These are phyloP conservation scores for Ophiostoma quercus DNA, from an alignment of 2,329 filamentous ascomycete genomes.

Conservation along the genomic window DNA sequence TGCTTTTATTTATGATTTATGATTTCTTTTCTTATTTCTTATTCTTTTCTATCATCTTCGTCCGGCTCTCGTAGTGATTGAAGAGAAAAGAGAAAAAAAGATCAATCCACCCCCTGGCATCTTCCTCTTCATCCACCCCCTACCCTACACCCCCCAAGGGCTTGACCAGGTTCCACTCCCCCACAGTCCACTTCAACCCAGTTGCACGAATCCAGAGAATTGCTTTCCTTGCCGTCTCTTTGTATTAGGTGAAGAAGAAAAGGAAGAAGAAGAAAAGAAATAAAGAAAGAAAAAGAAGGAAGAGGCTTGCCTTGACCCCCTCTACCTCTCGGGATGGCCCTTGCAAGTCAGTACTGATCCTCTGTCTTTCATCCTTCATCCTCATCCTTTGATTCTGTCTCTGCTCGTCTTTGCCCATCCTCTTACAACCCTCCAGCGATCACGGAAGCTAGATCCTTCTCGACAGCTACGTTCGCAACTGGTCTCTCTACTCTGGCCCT, in stretches of 20 bases:
- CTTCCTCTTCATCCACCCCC: background rate
- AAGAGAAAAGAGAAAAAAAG: background rate
- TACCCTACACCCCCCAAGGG: background rate
- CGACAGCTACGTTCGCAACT: background rate
- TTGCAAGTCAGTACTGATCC: background rate
- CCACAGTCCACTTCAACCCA: constrained; percentile 7
- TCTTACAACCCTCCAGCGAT: background rate
- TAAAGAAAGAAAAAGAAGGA: background rate
- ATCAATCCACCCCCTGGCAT: background rate
- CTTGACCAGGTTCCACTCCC: background rate
- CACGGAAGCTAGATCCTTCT: constrained; percentile 1
- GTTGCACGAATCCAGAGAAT: background rate
- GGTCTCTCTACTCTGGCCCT: too few species aligned
- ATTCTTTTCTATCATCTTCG: too few species aligned
- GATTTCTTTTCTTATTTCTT: too few species aligned
- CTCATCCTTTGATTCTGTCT: background rate
- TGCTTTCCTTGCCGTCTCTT: background rate
- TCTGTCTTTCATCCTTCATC: too few species aligned
- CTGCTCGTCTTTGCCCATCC: background rate
- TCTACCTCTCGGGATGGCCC: background rate
- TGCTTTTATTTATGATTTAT: background rate
- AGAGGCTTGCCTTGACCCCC: background rate
- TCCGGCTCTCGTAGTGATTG: too few species aligned
- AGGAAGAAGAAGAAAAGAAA: too few species aligned
- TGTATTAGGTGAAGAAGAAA: too few species aligned